Percentiles rank a stretch among this genome's conserved stretches.
Evolutionary conservation across 805 yeast species (phyloP).

Genomic region (Maudiozyma serrabonitensis): DNA sequence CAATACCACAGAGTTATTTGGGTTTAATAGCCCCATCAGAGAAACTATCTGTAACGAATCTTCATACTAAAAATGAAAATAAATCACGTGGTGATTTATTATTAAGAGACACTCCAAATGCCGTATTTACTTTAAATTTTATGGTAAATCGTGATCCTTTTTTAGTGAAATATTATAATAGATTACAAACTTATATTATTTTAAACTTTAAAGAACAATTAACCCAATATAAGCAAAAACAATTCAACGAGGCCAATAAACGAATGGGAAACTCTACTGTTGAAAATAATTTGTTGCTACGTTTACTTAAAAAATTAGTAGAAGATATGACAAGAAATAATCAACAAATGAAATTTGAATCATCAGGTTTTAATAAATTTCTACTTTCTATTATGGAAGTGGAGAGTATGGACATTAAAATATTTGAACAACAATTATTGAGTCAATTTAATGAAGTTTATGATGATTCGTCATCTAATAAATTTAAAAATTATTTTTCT

Average conservation of each 20-base stretch:
- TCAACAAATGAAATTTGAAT: no score
- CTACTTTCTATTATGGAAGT: background rate
- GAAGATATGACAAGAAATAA: background rate
- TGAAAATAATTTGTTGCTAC: background rate
- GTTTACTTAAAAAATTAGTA: background rate
- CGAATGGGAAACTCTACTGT: background rate
- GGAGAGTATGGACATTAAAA: background rate
- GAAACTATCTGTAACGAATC: background rate
- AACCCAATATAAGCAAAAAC: constrained; percentile 2
- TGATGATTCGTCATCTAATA: background rate
- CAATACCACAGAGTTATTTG: background rate
- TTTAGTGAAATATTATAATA: constrained; percentile 13
- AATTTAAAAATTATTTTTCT: background rate
- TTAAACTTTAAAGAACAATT: constrained; percentile 9
- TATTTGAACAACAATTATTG: background rate
- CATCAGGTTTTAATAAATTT: background rate
- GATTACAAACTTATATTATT: constrained; percentile 9
- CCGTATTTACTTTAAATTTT: constrained; percentile 11
- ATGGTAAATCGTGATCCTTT: constrained; percentile 13
- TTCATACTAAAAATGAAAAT: constrained; percentile 1
- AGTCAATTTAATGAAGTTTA: background rate
- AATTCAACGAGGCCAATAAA: constrained; percentile 2
- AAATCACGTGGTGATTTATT: constrained; percentile 2
- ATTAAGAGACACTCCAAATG: constrained; percentile 10
- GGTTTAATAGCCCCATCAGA: background rate